Percentiles rank a stretch among this genome's conserved stretches.
These are phyloP conservation scores for Trypanosoma mega DNA, from an alignment of 208 protist genomes.

Conservation along the genomic window DNA sequence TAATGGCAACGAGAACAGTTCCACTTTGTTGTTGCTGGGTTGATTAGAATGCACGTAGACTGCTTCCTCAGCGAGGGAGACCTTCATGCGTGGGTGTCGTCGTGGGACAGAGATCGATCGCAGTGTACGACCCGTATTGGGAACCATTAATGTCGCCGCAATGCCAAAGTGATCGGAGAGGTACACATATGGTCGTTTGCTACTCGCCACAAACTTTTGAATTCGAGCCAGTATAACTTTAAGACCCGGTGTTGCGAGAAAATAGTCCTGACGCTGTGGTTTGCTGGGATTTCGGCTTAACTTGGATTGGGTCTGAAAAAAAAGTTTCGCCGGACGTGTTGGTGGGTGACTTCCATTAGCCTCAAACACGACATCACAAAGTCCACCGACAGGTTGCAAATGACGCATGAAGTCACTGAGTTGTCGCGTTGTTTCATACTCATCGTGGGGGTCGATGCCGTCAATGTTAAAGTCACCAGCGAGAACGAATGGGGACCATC, in stretches of 20 bases:
- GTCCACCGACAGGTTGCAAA: conserved; percentile 48
- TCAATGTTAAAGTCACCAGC: conserved; percentile 86
- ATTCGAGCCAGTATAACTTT: conserved; percentile 34
- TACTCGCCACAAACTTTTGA: conserved; percentile 82
- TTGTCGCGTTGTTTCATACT: conserved; percentile 39
- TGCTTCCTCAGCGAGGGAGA: conserved; percentile 57
- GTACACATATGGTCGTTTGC: conserved; percentile 78
- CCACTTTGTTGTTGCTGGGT: conserved; percentile 42
- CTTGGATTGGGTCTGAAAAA: conserved; percentile 84
- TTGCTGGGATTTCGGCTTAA: conserved; percentile 52
- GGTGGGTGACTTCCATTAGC: conserved; percentile 48
- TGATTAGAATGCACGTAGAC: conserved; percentile 75
- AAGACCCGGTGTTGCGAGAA: conserved; percentile 62
- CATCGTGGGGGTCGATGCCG: conserved; percentile 56
- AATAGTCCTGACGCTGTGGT: conserved; percentile 85
- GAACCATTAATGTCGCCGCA: conserved; percentile 29
- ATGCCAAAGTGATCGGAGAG: conserved; percentile 90
- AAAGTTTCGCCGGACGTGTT: conserved; percentile 72
- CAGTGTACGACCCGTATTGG: not conserved
- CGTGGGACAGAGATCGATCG: conserved; percentile 6
- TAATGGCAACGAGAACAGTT: conserved; percentile 34
- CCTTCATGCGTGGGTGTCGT: conserved; percentile 30
- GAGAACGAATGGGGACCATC: conserved; percentile 56
- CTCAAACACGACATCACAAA: conserved; percentile 70
- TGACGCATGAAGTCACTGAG: conserved; percentile 66